These are phyloP conservation scores for Acer campestre DNA, from an alignment of 345 rosid genomes.

Conservation along the genomic window DNA sequence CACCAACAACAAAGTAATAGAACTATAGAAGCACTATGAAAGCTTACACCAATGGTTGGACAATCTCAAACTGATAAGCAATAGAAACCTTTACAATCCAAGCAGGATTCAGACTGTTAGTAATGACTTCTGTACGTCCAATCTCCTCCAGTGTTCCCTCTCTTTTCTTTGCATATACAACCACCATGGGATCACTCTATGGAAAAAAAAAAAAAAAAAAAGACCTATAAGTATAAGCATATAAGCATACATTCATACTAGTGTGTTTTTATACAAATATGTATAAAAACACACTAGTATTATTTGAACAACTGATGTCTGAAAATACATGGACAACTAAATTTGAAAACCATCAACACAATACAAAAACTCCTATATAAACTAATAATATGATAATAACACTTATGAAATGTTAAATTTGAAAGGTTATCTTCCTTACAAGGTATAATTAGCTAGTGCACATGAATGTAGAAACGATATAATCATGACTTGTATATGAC, in stretches of 20 bases:
- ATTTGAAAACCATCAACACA: neutral
- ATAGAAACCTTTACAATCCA: slow-evolving; percentile 76
- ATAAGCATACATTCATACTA: neutral
- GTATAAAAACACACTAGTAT: neutral
- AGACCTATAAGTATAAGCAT: neutral
- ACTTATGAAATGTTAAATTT: too few species aligned
- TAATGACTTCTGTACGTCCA: slow-evolving; percentile 87
- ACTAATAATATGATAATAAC: neutral
- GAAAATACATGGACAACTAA: neutral
- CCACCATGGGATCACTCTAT: slow-evolving; percentile 89
- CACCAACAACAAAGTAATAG: neutral
- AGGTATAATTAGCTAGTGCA: neutral
- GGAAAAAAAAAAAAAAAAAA: slow-evolving; percentile 26
- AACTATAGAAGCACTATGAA: slow-evolving; percentile 1
- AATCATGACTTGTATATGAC: neutral
- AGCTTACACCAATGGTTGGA: slow-evolving; percentile 74
- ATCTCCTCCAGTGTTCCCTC: slow-evolving; percentile 77
- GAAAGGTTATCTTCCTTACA: neutral
- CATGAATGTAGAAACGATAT: neutral
- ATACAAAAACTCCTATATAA: neutral
- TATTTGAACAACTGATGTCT: neutral
- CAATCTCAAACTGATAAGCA: slow-evolving; percentile 77
- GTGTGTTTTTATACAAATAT: too few species aligned
- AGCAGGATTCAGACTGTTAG: slow-evolving; percentile 66
- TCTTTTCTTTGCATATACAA: slow-evolving; percentile 55